These are phyloP conservation scores for Hypholoma sublateritium DNA, from an alignment of 768 basidiomycete species.

Conservation along the genomic window DNA sequence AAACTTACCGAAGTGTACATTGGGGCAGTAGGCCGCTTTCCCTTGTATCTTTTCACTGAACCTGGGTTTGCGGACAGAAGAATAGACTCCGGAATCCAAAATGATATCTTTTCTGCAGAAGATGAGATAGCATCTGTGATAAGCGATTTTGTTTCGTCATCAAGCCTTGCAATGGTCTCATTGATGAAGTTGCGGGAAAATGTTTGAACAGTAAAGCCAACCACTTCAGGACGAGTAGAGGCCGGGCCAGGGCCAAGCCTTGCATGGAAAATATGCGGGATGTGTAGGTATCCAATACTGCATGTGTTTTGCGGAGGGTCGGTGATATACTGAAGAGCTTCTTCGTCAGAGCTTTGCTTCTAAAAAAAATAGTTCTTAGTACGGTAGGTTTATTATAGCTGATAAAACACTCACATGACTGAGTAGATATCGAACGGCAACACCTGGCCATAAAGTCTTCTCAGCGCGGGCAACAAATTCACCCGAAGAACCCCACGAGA, in stretches of 20 bases:
- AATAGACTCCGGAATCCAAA: conserved; percentile 5
- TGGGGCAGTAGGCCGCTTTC: neutral
- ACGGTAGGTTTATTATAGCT: neutral
- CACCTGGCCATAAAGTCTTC: conserved; percentile 11
- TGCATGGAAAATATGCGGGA: neutral
- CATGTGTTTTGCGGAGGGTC: too few species aligned
- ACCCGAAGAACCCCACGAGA: conserved; percentile 12
- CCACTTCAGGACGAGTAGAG: neutral
- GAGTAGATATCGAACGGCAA: conserved; percentile 9
- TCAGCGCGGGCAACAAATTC: neutral
- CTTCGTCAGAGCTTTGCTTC: neutral
- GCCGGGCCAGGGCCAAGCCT: neutral
- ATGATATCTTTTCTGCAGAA: too few species aligned
- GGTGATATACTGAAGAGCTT: too few species aligned
- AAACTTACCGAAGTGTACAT: too few species aligned
- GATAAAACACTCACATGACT: conserved; percentile 8
- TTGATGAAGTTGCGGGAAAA: neutral
- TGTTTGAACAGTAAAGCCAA: neutral
- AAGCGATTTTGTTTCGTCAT: neutral
- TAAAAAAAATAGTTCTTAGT: neutral
- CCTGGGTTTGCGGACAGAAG: neutral
- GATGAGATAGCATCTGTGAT: neutral
- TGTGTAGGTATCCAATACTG: neutral
- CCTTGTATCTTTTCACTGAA: neutral
- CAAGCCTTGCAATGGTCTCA: neutral